Percentiles rank a stretch among this genome's conserved stretches.
phyloP scores from a whole-genome alignment of 306 rosid species.

The Cotoneaster glaucophyllus region DNA sequence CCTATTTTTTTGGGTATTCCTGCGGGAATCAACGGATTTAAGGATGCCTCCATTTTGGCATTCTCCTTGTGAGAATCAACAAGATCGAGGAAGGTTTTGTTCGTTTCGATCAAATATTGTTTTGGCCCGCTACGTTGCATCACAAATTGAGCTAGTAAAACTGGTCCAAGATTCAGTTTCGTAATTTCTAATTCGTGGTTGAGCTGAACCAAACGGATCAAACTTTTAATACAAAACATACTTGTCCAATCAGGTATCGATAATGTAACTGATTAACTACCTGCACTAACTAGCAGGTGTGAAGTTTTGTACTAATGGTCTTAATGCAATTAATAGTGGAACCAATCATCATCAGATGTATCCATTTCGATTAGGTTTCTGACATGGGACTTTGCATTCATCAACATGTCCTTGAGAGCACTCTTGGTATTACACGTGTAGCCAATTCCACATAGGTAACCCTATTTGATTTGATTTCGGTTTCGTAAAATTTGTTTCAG shows the following conservation, averaged over 20 bases:
- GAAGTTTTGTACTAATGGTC: background rate
- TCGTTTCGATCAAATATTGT: too few species aligned
- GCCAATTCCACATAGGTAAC: background rate
- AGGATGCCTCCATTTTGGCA: too few species aligned
- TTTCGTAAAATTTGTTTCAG: background rate
- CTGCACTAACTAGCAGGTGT: background rate
- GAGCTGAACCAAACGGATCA: background rate
- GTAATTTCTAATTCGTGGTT: background rate
- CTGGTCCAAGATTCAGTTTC: too few species aligned
- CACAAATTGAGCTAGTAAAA: constrained; percentile 23
- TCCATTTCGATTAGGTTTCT: background rate
- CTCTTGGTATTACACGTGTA: background rate
- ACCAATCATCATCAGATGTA: background rate
- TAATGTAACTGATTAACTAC: background rate
- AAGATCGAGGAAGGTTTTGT: too few species aligned
- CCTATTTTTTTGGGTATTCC: too few species aligned
- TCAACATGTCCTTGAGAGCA: background rate
- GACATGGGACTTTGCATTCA: background rate
- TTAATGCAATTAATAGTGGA: background rate
- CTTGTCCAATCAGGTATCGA: background rate
- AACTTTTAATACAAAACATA: background rate
- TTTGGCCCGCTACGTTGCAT: constrained; percentile 31
- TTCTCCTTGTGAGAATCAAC: too few species aligned
- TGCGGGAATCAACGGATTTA: too few species aligned
- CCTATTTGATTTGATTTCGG: background rate